A percentile compares a stretch with the other conserved stretches of the same genome.
These are phyloP conservation scores for Arachnomyces sp. DNA, from an alignment of 2,329 filamentous ascomycete genomes.

Conservation along the genomic window DNA sequence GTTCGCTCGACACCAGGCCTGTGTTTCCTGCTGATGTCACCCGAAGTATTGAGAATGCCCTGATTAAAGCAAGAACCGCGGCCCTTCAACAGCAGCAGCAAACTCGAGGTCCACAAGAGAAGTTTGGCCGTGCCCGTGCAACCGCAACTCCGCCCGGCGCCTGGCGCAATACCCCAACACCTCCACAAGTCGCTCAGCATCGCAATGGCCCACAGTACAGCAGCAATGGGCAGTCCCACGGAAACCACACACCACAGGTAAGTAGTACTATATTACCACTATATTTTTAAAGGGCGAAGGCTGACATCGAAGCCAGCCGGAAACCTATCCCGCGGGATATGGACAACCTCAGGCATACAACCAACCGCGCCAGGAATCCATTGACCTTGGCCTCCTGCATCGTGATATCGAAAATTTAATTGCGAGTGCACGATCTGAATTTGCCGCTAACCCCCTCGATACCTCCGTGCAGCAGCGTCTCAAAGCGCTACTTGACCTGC, in stretches of 20 bases:
- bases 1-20: conserved; percentile 83
- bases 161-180: conserved; percentile 67
- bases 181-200: conserved; percentile 47
- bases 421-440: conserved; percentile 61
- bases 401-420: conserved; percentile 77
- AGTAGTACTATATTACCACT: conserved; percentile 4
- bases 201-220: conserved; percentile 28
- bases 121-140: conserved; percentile 45
- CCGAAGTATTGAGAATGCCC: conserved; percentile 83
- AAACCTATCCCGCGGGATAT: conserved; percentile 13
- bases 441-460: conserved; percentile 70
- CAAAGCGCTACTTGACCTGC: conserved; percentile 77
- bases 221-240: conserved; percentile 25
- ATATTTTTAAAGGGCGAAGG: not conserved
- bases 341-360: conserved; percentile 24
- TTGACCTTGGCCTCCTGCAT: conserved; percentile 65
- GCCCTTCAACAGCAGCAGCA: conserved; percentile 40
- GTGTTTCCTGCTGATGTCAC: conserved; percentile 86
- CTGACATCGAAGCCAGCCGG: conserved; percentile 12
- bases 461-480: conserved; percentile 67
- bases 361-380: conserved; percentile 27
- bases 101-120: conserved; percentile 48
- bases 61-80: conserved; percentile 72
- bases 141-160: conserved; percentile 44
- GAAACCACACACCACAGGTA: conserved; percentile 17